Conservation (phyloP, 176 grass and related monocot genomes). For the Poa annua region DNA sequence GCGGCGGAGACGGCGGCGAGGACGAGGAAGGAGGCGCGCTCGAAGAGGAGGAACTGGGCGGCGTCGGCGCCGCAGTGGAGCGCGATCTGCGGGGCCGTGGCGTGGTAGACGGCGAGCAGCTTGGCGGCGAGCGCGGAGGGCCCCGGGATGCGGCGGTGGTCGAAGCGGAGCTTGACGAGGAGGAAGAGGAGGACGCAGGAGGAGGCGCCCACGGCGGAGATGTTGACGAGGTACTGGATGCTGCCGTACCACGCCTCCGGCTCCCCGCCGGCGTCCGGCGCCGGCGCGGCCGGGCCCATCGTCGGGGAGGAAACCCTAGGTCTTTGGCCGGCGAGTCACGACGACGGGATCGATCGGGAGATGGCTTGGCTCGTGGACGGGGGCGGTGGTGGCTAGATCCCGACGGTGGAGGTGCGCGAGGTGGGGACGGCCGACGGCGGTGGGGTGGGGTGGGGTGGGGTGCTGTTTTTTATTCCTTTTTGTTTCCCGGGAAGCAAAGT, state of each 20-base stretch:
- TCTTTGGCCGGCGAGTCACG: slow-evolving; percentile 16
- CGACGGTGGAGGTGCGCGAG: slow-evolving; percentile 2
- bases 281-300: slow-evolving; percentile 41
- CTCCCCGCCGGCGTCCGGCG: slow-evolving; percentile 56
- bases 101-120: slow-evolving; percentile 94
- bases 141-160: slow-evolving; percentile 95
- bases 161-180: slow-evolving; percentile 90
- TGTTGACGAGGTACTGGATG: slow-evolving; percentile 98
- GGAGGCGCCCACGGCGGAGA: slow-evolving; percentile 81
- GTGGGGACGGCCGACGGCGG: slow-evolving; percentile 46
- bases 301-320: slow-evolving; percentile 50
- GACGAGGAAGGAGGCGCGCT: slow-evolving; percentile 83
- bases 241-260: slow-evolving; percentile 90
- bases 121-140: slow-evolving; percentile 85
- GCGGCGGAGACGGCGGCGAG: slow-evolving; percentile 62
- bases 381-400: slow-evolving; percentile 28
- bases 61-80: slow-evolving; percentile 99
- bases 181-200: slow-evolving; percentile 92
- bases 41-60: slow-evolving; percentile 95
- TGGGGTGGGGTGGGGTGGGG: no score
- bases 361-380: slow-evolving; percentile 30
- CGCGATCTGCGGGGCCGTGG: slow-evolving; percentile 90
- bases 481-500: neutral
- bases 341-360: slow-evolving; percentile 4
- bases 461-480: neutral